Conservation (phyloP, 2,329 filamentous ascomycete species). For the Fusarium anguioides region DNA sequence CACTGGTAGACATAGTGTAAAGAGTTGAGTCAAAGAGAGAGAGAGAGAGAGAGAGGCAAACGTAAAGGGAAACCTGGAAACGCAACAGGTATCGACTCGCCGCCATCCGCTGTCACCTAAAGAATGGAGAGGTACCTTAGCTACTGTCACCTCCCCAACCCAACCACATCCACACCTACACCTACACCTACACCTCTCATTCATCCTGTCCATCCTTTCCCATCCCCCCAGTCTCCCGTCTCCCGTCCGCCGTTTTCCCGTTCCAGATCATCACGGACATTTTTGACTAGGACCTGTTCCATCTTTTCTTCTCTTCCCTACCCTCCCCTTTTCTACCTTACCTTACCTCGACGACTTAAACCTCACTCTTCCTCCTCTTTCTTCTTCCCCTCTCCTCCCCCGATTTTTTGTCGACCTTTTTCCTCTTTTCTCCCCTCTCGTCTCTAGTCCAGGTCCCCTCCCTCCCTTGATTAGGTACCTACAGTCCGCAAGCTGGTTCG, state of each 20-base stretch:
- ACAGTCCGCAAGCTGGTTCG: conserved; percentile 17
- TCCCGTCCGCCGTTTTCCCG: conserved; percentile 43
- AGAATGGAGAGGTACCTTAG: no score
- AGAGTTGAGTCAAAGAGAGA: not conserved
- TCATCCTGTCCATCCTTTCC: conserved; percentile 6
- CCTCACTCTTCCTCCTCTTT: conserved; percentile 31
- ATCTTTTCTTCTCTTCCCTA: conserved; percentile 28
- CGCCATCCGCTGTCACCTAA: conserved; percentile 22
- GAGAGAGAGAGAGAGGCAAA: conserved; percentile 14
- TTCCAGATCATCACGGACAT: conserved; percentile 45
- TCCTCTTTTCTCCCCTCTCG: conserved; percentile 13
- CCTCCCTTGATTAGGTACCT: conserved; percentile 27
- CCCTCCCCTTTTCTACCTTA: conserved; percentile 23
- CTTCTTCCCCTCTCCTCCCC: conserved; percentile 17
- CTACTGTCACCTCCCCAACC: conserved; percentile 33
- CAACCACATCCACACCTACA: conserved; percentile 43
- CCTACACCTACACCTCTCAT: no score
- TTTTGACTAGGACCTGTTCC: conserved; percentile 38
- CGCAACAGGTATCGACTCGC: conserved; percentile 34
- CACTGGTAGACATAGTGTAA: not conserved
- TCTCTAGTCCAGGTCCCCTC: no score
- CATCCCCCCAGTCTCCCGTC: conserved; percentile 39
- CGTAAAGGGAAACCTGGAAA: conserved; percentile 17
- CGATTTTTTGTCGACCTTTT: conserved; percentile 25
- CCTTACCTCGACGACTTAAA: not conserved